A percentile compares a stretch with the other conserved stretches of the same genome.
Evolutionary conservation across 2,329 filamentous ascomycete species (phyloP).

Genomic region (Nigrospora sphaerica): DNA sequence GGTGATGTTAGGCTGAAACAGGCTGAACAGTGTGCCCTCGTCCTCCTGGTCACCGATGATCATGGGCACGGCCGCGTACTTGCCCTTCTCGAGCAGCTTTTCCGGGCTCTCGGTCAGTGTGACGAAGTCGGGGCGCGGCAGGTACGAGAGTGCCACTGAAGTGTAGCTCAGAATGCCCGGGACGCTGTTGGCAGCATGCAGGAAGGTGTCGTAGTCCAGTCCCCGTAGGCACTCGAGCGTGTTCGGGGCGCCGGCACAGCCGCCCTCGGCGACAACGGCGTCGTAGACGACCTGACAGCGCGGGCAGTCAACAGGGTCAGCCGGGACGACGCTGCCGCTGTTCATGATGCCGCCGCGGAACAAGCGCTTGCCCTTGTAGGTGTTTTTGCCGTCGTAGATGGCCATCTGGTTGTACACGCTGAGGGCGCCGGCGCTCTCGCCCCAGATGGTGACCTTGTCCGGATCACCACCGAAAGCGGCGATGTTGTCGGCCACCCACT

Average conservation of each 20-base stretch:
- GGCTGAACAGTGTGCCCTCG: conserved; percentile 67
- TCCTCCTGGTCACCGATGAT: conserved; percentile 73
- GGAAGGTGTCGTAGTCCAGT: conserved; percentile 50
- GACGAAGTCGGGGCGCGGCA: conserved; percentile 65
- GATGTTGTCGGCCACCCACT: conserved; percentile 77
- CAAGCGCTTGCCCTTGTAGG: conserved; percentile 66
- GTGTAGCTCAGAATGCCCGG: conserved; percentile 61
- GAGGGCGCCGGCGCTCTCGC: conserved; percentile 64
- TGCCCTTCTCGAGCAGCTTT: conserved; percentile 39
- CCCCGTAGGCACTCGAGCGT: conserved; percentile 60
- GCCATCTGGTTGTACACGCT: conserved; percentile 72
- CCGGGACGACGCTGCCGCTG: conserved; percentile 57
- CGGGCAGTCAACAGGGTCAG: conserved; percentile 54
- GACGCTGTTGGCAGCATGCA: conserved; percentile 63
- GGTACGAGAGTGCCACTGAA: conserved; percentile 64
- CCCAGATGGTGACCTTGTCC: conserved; percentile 73
- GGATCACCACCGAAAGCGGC: conserved; percentile 68
- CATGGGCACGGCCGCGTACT: conserved; percentile 53
- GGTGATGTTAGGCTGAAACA: conserved; percentile 64
- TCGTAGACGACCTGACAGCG: conserved; percentile 63
- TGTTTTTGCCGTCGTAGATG: conserved; percentile 64
- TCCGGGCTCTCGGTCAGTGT: conserved; percentile 59
- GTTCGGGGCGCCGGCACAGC: conserved; percentile 51
- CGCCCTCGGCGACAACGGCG: conserved; percentile 48
- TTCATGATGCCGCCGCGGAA: conserved; percentile 78